Evolutionary conservation across 169 alveolate species (phyloP), one percentile per base, ranked within the genome.

Genomic region (Condylostoma magnum): DNA sequence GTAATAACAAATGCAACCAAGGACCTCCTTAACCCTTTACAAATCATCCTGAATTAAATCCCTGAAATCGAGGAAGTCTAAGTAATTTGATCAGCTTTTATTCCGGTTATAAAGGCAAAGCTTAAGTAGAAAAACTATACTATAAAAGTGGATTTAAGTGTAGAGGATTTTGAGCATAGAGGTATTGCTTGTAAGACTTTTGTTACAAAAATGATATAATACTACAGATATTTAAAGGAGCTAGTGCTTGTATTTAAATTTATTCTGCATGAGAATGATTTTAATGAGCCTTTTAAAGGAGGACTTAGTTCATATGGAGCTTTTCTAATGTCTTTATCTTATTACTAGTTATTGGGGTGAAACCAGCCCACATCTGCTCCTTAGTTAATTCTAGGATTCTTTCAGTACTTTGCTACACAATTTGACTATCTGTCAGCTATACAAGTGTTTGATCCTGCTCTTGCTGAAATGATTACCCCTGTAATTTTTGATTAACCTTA

Each of bases 211-310:
- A 15, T 66, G n/a, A 8, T 44, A n/a, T n/a, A 43, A 8, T 22
- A 8, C 20, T n/a, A 66, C 31, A 15, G 18, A 44, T 25, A 20
- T 10, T 46, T 66, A 8, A 10, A 30, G 10, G 65, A 57, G 6
- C 27, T 66, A 6, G n/a, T 66, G 48, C n/a, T 66, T 18, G 22
- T 66, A 8, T 15, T 66, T 1, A 66, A 66, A 30, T 30, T 46
- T 8, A 43, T 66, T 6, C 44, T 66, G 15, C 47, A 46, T 31
- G 31, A 46, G 0, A 22, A 48, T 36, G 30, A 30, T 2, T 66
- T 43, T 20, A 66, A 66, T 22, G 75, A 66, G 41, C 75, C 75
- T 2, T 66, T 46, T 5, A 66, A 10, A 12, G 58, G 63, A 47
- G 75, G 75, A 8, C 66, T 66, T 20, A 18, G 65, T 25, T 28